A percentile compares a stretch with the other conserved stretches of the same genome.
Conservation (phyloP, 129 eudicot genomes). For the Kitagawia praeruptora region DNA sequence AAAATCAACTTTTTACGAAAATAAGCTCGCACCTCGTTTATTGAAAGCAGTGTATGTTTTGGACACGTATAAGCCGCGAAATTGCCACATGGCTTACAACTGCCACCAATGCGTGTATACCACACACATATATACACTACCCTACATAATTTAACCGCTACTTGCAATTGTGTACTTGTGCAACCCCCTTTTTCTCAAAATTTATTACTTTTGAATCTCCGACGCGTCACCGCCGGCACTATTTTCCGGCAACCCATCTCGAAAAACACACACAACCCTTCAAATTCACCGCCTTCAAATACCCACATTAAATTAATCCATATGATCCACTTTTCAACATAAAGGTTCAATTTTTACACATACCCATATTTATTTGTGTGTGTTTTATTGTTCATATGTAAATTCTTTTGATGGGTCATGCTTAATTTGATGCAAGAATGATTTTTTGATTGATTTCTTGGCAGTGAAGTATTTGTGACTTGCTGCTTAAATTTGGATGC, state of each 20-base stretch:
- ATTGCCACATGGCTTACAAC: background rate
- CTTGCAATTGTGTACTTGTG: background rate
- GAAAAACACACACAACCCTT: background rate
- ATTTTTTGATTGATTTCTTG: constrained; percentile 4
- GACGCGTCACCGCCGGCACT: background rate
- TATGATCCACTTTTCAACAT: background rate
- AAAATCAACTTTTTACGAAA: no score
- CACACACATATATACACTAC: no score
- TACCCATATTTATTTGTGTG: no score
- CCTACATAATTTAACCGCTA: background rate
- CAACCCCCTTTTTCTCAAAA: background rate
- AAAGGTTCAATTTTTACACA: background rate
- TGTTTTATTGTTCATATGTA: background rate
- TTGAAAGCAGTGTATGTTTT: background rate
- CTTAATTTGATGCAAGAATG: background rate
- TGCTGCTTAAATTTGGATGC: background rate
- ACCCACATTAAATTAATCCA: background rate
- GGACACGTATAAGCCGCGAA: constrained; percentile 1
- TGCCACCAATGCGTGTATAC: background rate
- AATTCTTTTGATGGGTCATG: background rate
- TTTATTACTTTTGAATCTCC: background rate
- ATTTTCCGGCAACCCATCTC: background rate
- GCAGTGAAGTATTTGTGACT: background rate
- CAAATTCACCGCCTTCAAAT: background rate
- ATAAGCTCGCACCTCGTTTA: no score